These are phyloP conservation scores for Aspergillus avenaceus DNA, from an alignment of 495 filamentous ascomycete genomes.

Conservation along the genomic window DNA sequence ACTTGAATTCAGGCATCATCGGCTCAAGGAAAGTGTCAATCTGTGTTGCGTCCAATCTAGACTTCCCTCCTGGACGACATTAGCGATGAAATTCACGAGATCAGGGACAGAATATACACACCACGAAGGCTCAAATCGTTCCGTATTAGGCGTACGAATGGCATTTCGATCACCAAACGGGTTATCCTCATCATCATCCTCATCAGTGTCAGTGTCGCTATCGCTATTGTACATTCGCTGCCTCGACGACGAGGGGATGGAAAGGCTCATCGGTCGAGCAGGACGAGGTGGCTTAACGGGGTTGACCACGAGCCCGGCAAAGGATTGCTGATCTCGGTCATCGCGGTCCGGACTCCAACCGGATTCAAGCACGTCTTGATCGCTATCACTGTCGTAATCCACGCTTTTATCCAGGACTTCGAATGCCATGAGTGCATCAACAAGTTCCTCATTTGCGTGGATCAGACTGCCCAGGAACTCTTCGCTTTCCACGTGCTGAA, in stretches of 20 bases:
- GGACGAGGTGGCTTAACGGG: slow-evolving; percentile 41
- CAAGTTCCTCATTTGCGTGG: slow-evolving; percentile 79
- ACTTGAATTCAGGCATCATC: no score
- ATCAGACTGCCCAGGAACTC: slow-evolving; percentile 77
- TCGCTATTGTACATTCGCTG: slow-evolving; percentile 26
- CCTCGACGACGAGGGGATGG: slow-evolving; percentile 24
- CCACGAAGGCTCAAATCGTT: slow-evolving; percentile 54
- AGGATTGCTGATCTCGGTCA: slow-evolving; percentile 24
- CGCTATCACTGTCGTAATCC: slow-evolving; percentile 94
- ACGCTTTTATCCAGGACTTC: slow-evolving; percentile 93
- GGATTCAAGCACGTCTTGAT: slow-evolving; percentile 45
- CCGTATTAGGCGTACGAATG: slow-evolving; percentile 55
- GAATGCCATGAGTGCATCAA: slow-evolving; percentile 89
- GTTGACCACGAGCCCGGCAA: slow-evolving; percentile 39
- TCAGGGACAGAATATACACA: slow-evolving; percentile 13
- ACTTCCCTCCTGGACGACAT: neutral
- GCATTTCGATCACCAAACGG: slow-evolving; percentile 77
- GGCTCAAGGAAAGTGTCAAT: neutral
- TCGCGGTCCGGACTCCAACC: slow-evolving; percentile 34
- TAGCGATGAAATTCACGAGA: neutral
- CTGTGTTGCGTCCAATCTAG: neutral
- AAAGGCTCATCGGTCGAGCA: slow-evolving; percentile 25
- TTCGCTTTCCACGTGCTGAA: slow-evolving; percentile 78
- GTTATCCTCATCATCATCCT: slow-evolving; percentile 61
- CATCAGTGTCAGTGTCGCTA: slow-evolving; percentile 45